Evolutionary conservation across 495 filamentous ascomycete genomes (phyloP).

Genomic region (Xylaria acuta): DNA sequence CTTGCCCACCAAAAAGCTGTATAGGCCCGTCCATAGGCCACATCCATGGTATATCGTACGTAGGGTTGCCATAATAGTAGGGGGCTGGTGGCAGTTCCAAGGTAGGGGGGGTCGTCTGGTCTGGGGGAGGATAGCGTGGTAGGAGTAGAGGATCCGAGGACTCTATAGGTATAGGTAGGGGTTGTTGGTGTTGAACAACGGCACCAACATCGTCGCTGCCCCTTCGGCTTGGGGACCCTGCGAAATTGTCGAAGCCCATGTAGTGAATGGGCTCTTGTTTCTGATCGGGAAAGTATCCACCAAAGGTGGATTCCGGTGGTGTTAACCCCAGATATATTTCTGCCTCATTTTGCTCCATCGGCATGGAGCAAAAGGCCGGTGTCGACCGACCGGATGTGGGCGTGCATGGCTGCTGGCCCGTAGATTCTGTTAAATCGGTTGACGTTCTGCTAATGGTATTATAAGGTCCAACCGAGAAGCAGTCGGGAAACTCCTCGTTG

Average conservation of each 20-base stretch:
- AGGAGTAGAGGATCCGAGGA: no score
- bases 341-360: constrained; percentile 37
- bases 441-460: neutral
- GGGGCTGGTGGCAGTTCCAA: neutral
- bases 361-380: constrained; percentile 30
- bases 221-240: constrained; percentile 24
- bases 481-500: constrained; percentile 32
- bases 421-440: neutral
- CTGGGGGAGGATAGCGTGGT: neutral
- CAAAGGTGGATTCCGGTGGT: constrained; percentile 46
- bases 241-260: constrained; percentile 34
- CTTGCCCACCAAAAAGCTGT: neutral
- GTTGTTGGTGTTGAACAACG: neutral
- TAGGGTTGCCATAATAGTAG: neutral
- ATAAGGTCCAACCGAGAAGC: neutral
- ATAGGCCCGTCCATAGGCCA: neutral
- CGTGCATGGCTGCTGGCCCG: constrained; percentile 41
- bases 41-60: neutral
- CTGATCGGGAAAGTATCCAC: constrained; percentile 42
- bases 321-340: constrained; percentile 35
- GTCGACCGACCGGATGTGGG: constrained; percentile 47
- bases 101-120: neutral
- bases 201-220: neutral
- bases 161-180: no score
- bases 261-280: constrained; percentile 33